Evolutionary conservation across 805 yeast genomes (phyloP), one percentile per base, ranked within the genome.

Genomic region (Ogataea ramenticola): DNA sequence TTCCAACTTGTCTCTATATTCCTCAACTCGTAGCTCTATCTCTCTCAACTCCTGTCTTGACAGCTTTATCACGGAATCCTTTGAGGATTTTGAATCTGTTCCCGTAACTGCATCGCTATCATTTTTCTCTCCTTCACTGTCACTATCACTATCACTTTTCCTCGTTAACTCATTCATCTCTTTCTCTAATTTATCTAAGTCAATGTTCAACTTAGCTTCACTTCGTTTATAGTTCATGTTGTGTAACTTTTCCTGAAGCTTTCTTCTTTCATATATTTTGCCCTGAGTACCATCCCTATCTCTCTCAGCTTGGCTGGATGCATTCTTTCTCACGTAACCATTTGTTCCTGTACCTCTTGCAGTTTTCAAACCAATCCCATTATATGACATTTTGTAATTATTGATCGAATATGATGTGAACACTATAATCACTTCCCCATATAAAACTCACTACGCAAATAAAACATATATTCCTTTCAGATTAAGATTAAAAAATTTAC

Each of bases 301-400:
- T 24, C 46, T 42, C 29, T 48, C 46, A 33, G 50, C 54, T 24
- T 57, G 30, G 16, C 56, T 49, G 0, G 71, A 57, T 1, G 59
- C 54, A 49, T 68, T 79, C 48, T 68, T 66, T 51, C 79, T 82
- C 2, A 80, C 71, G 50, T 70, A 68, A 0, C 86, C 86, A 21
- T 82, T 78, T 0, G 86, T 80, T 0, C 82, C 80, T 0, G 83
- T 67, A 0, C 86, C 86, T 49, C 81, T 64, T 0, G 82, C 75
- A 0, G 77, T 71, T 36, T 67, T 68, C 20, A 79, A 61, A 0
- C 83, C 83, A 36, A 79, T 71, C 5, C 82, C 80, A 53, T 75
- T 77, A 52, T 74, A 75, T 14, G 80, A 74, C 81, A 76, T 75
- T 1, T 17, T 38, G n/a, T 29, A 4, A 10, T 8, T 29, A 8